Percentiles rank a stretch among this genome's conserved stretches.
These are phyloP conservation scores for Avena sativa DNA, from an alignment of 176 grass and related monocot species.

Conservation along the genomic window DNA sequence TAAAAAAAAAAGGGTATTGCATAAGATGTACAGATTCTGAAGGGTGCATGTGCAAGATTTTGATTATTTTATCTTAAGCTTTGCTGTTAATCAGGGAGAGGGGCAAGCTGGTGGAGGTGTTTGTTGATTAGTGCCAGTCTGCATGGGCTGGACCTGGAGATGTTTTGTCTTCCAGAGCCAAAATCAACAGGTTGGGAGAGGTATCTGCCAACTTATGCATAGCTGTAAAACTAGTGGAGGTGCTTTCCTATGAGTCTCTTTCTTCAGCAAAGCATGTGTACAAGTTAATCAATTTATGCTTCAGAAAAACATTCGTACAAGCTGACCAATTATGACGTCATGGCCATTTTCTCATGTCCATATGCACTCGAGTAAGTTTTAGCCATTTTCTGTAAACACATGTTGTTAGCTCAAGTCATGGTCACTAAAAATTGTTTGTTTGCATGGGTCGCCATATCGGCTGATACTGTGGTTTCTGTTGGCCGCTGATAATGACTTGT, in stretches of 20 bases:
- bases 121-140: slow-evolving; percentile 69
- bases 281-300: too few relatives aligned
- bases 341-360: background rate
- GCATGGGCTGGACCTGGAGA: slow-evolving; percentile 48
- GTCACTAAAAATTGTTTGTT: background rate
- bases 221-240: slow-evolving; percentile 50
- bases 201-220: slow-evolving; percentile 50
- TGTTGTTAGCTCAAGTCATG: background rate
- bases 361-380: background rate
- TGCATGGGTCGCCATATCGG: background rate
- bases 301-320: background rate
- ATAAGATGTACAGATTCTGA: accelerated
- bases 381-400: background rate
- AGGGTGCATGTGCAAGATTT: background rate
- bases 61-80: background rate
- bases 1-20: background rate
- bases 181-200: slow-evolving; percentile 42
- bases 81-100: slow-evolving; percentile 38
- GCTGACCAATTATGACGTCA: background rate
- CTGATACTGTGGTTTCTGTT: background rate
- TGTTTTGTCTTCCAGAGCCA: slow-evolving; percentile 38
- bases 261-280: background rate
- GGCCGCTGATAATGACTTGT: background rate
- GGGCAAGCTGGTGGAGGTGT: slow-evolving; percentile 41
- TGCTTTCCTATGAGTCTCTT: background rate